Evolutionary conservation across 1,284 basidiomycete genomes (phyloP).

Genomic region (Blastosporella zonata): DNA sequence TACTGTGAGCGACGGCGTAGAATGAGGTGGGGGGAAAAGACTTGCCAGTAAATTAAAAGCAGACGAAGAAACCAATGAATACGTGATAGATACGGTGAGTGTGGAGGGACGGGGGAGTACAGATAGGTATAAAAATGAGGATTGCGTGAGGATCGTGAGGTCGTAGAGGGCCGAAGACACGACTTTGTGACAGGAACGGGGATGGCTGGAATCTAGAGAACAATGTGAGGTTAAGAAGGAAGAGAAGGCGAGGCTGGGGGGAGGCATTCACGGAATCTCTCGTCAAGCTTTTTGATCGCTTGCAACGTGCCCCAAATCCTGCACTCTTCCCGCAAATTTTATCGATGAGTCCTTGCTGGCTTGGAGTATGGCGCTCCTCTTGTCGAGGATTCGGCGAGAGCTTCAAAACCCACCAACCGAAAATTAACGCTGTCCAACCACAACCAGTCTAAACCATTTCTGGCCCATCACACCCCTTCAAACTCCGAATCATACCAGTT

Average conservation of each 20-base stretch:
- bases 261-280: slow-evolving; percentile 50
- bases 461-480: slow-evolving; percentile 19
- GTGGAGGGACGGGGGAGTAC: slow-evolving; percentile 24
- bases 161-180: slow-evolving; percentile 21
- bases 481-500: slow-evolving; percentile 16
- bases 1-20: slow-evolving; percentile 35
- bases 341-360: background rate
- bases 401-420: slow-evolving; percentile 10
- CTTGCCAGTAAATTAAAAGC: slow-evolving; percentile 62
- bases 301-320: slow-evolving; percentile 62
- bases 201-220: slow-evolving; percentile 27
- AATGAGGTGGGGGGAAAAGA: slow-evolving; percentile 25
- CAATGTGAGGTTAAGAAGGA: slow-evolving; percentile 42
- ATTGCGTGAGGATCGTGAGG: slow-evolving; percentile 46
- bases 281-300: slow-evolving; percentile 54
- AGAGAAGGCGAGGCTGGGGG: slow-evolving; percentile 55
- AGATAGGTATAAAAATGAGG: slow-evolving; percentile 64
- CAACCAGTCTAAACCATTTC: slow-evolving; percentile 18
- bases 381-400: slow-evolving; percentile 6
- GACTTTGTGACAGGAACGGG: slow-evolving; percentile 30
- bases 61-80: slow-evolving; percentile 40
- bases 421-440: slow-evolving; percentile 21
- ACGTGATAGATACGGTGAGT: slow-evolving; percentile 35
- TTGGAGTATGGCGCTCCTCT: background rate
- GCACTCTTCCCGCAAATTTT: slow-evolving; percentile 28